These are phyloP conservation scores for Boletus speciosus DNA, from an alignment of 768 basidiomycete genomes.

Conservation along the genomic window DNA sequence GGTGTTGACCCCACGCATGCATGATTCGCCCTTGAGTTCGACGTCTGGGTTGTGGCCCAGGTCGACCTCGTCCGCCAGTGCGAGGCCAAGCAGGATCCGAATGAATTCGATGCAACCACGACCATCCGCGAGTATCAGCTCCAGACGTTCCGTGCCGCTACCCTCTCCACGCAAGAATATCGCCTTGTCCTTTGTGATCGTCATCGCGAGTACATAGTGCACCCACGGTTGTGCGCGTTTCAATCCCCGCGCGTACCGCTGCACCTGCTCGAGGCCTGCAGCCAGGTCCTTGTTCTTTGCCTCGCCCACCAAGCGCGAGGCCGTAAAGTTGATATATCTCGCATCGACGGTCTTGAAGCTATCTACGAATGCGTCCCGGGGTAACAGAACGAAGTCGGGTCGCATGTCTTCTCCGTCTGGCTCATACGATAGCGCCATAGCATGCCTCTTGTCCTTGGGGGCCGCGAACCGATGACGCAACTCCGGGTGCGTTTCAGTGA, in stretches of 20 bases:
- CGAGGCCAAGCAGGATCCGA: constrained; percentile 13
- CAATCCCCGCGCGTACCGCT: not conserved
- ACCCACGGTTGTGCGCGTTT: constrained; percentile 6
- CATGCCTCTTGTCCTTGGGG: not conserved
- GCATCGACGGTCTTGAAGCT: no score
- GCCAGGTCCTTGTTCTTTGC: constrained; percentile 1
- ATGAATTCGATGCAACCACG: constrained; percentile 13
- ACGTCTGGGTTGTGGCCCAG: not conserved
- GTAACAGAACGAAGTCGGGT: constrained; percentile 13
- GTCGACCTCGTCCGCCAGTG: constrained; percentile 1
- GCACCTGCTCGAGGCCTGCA: not conserved
- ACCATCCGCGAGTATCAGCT: constrained; percentile 4
- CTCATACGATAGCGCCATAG: constrained; percentile 7
- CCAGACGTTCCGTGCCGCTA: not conserved
- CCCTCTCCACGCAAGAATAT: constrained; percentile 5
- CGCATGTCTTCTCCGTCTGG: constrained; percentile 2
- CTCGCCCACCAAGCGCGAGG: constrained; percentile 6
- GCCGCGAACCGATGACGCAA: constrained; percentile 8
- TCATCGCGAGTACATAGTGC: constrained; percentile 6
- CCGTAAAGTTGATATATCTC: not conserved
- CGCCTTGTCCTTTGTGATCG: not conserved
- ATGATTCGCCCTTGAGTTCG: no score
- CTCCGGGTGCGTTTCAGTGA: not conserved
- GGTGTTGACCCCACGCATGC: no score
- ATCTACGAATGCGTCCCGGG: not conserved